Conservation (phyloP, 371 early-diverging fungal species). For the Funneliformis caledonium region DNA sequence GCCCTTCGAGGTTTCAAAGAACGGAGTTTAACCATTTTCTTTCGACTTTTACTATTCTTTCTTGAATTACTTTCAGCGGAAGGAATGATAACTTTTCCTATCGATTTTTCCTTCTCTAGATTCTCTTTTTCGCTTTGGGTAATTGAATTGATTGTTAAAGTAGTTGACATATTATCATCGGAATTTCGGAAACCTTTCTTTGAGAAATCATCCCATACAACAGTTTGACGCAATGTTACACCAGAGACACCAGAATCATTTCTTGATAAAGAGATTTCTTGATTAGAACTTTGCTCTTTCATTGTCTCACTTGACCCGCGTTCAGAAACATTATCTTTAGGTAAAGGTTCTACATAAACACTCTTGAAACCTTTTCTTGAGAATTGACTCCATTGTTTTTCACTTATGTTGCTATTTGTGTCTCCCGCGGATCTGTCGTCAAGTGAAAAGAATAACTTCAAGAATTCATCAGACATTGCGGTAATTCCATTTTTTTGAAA, state of each 20-base stretch:
- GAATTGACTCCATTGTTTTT: slow-evolving; percentile 25
- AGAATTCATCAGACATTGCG: slow-evolving; percentile 35
- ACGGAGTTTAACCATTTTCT: slow-evolving; percentile 17
- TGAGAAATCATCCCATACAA: slow-evolving; percentile 30
- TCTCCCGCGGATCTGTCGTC: not conserved
- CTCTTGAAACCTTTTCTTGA: slow-evolving; percentile 22
- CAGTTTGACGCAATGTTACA: not conserved
- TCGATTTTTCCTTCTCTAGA: not conserved
- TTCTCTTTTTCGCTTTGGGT: not conserved
- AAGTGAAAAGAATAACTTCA: slow-evolving; percentile 31
- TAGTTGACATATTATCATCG: not conserved
- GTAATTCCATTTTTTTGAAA: slow-evolving; percentile 33
- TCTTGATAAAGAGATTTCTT: not conserved
- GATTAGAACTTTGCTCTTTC: not conserved
- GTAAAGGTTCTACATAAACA: slow-evolving; percentile 1
- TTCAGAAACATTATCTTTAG: not conserved
- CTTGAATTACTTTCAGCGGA: not conserved
- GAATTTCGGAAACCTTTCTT: slow-evolving; percentile 5
- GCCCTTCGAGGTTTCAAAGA: slow-evolving; percentile 2
- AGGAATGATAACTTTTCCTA: not conserved
- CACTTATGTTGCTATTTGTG: not conserved
- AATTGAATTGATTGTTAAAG: not conserved
- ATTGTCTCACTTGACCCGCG: not conserved
- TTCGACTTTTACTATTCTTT: not conserved
- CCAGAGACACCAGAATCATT: slow-evolving; percentile 25